Percentiles rank a stretch among this genome's conserved stretches.
phyloP scores from a whole-genome alignment of 192 early-diverging fungal genomes.

The Pilobolus umbonatus region DNA sequence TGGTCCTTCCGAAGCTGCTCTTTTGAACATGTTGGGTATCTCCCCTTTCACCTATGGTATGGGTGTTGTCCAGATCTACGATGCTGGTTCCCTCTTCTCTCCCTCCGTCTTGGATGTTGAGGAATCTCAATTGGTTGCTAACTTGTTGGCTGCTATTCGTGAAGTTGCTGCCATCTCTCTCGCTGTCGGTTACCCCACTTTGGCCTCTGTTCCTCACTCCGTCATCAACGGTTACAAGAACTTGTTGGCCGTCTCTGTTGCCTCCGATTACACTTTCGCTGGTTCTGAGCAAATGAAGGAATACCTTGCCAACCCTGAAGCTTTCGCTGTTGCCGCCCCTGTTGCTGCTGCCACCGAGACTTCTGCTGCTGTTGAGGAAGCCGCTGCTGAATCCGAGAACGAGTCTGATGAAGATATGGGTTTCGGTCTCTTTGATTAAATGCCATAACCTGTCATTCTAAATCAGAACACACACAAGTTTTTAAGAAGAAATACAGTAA shows the following conservation, averaged over 20 bases:
- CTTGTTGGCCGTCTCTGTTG: slow-evolving; percentile 83
- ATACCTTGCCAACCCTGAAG: slow-evolving; percentile 87
- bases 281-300: slow-evolving; percentile 93
- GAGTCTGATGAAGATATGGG: slow-evolving; percentile 26
- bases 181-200: slow-evolving; percentile 67
- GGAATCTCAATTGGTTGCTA: slow-evolving; percentile 60
- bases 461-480: too few species aligned
- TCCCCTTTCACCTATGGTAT: slow-evolving; percentile 99
- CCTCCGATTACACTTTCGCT: slow-evolving; percentile 87
- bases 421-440: slow-evolving; percentile 33
- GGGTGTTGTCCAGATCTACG: slow-evolving; percentile 88
- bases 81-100: slow-evolving; percentile 85
- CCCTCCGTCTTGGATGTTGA: slow-evolving; percentile 88
- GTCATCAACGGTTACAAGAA: slow-evolving; percentile 98
- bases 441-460: too few species aligned
- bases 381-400: slow-evolving; percentile 10
- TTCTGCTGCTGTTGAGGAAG: slow-evolving; percentile 9
- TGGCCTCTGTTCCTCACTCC: slow-evolving; percentile 92
- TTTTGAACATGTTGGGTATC: slow-evolving; percentile 90
- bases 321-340: slow-evolving; percentile 46
- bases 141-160: slow-evolving; percentile 66
- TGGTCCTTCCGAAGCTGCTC: slow-evolving; percentile 96
- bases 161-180: slow-evolving; percentile 81
- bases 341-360: slow-evolving; percentile 5
- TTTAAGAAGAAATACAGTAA: too few species aligned